Conservation (phyloP, 2,329 filamentous ascomycete species). For the Stachybotrys elegans region DNA sequence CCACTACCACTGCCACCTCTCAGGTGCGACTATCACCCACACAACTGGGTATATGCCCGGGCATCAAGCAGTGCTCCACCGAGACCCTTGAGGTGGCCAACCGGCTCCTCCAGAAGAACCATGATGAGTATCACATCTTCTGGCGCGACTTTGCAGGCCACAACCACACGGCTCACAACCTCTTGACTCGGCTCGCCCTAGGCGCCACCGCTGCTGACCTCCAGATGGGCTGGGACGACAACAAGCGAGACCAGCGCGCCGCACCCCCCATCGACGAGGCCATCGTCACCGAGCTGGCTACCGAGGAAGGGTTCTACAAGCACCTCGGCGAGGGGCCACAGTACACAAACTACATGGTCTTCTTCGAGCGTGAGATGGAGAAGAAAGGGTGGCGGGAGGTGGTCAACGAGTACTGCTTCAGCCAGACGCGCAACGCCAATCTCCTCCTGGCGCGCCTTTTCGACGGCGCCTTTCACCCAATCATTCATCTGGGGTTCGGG, state of each 20-base stretch:
- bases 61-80: not conserved
- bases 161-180: not conserved
- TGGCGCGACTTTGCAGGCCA: not conserved
- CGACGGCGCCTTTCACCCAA: slow-evolving; percentile 56
- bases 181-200: not conserved
- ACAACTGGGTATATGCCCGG: not conserved
- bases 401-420: slow-evolving; percentile 57
- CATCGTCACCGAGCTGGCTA: slow-evolving; percentile 5
- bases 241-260: not conserved
- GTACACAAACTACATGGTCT: slow-evolving; percentile 58
- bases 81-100: not conserved
- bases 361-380: slow-evolving; percentile 58
- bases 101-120: not conserved
- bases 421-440: slow-evolving; percentile 49
- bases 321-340: slow-evolving; percentile 7
- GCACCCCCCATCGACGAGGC: not conserved
- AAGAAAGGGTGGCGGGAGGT: slow-evolving; percentile 39
- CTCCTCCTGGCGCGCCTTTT: slow-evolving; percentile 46
- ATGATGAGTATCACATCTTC: not conserved
- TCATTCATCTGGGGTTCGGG: slow-evolving; percentile 66
- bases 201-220: not conserved
- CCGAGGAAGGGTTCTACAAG: slow-evolving; percentile 3
- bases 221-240: not conserved
- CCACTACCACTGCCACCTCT: not conserved
- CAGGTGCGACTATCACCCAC: not conserved